Percentiles rank a stretch among this genome's conserved stretches.
Conservation (phyloP, 495 filamentous ascomycete species). For the Pseudomonodictys pantanalensis region DNA sequence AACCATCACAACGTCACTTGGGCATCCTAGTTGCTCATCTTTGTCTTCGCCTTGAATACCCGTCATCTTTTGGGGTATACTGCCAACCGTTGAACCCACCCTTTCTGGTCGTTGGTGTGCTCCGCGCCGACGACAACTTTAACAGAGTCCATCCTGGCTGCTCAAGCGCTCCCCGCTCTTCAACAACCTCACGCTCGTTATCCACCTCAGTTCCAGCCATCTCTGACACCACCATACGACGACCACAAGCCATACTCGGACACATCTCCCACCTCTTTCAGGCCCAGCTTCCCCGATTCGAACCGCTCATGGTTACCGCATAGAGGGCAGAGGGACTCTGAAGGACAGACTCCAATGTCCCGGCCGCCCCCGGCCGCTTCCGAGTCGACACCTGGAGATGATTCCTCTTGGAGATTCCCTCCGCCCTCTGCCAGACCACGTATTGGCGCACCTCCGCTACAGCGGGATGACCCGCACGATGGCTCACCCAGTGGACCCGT, state of each 20-base stretch:
- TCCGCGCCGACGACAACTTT: slow-evolving; percentile 17
- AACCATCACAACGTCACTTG: neutral
- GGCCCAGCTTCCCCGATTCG: slow-evolving; percentile 1
- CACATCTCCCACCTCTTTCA: slow-evolving; percentile 5
- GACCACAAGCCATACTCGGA: slow-evolving; percentile 19
- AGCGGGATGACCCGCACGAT: slow-evolving; percentile 5
- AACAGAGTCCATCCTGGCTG: slow-evolving; percentile 27
- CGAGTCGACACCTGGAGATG: slow-evolving; percentile 9
- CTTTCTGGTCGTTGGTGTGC: slow-evolving; percentile 10
- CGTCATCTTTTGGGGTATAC: neutral
- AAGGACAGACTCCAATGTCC: slow-evolving; percentile 32
- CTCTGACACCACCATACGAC: slow-evolving; percentile 21
- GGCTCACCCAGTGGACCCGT: neutral
- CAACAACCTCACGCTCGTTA: slow-evolving; percentile 32
- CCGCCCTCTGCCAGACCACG: slow-evolving; percentile 12
- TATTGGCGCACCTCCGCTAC: slow-evolving; percentile 10
- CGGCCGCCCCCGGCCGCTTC: slow-evolving; percentile 17
- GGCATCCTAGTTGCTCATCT: neutral
- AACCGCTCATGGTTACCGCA: slow-evolving; percentile 31
- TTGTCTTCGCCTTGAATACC: neutral
- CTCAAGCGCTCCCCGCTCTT: slow-evolving; percentile 28
- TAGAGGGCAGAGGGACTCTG: slow-evolving; percentile 24
- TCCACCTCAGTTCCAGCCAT: slow-evolving; percentile 14
- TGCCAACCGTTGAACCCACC: neutral
- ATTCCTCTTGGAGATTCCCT: slow-evolving; percentile 14